Conservation (phyloP, 192 early-diverging fungal genomes). For the Coemansia sp. region DNA sequence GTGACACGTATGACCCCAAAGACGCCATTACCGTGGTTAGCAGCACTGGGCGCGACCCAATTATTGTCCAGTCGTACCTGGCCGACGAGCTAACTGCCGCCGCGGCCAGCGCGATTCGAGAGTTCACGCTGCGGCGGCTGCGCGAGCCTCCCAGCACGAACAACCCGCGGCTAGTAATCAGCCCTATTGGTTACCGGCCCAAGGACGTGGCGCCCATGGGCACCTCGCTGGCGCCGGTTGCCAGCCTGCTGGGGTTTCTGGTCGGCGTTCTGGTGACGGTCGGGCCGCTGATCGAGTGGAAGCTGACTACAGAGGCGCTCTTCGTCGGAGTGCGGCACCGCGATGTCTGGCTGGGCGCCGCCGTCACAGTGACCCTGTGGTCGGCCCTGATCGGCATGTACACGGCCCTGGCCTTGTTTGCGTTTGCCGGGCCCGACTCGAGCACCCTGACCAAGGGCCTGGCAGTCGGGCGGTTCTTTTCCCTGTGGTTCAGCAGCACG, state of each 20-base stretch:
- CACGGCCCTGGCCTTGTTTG: slow-evolving; percentile 11
- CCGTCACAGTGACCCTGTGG: not conserved
- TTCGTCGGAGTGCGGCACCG: slow-evolving; percentile 10
- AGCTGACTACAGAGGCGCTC: slow-evolving; percentile 15
- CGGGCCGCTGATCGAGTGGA: slow-evolving; percentile 14
- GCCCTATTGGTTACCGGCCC: slow-evolving; percentile 3
- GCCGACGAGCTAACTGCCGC: slow-evolving; percentile 1
- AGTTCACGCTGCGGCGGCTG: not conserved
- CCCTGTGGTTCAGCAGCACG: slow-evolving; percentile 13
- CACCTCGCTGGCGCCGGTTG: slow-evolving; percentile 12
- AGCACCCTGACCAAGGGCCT: not conserved
- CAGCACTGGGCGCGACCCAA: slow-evolving; percentile 12
- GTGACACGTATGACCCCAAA: slow-evolving; percentile 1
- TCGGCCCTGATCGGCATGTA: slow-evolving; percentile 6
- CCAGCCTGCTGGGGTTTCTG: slow-evolving; percentile 13
- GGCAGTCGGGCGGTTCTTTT: slow-evolving; percentile 27
- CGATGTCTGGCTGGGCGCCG: slow-evolving; percentile 8
- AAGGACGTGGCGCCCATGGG: slow-evolving; percentile 12
- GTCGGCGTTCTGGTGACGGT: slow-evolving; percentile 10
- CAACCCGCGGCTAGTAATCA: not conserved
- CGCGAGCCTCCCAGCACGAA: no score
- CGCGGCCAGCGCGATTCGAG: not conserved
- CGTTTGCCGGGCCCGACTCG: slow-evolving; percentile 16
- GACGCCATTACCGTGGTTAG: slow-evolving; percentile 4
- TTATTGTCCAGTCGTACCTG: not conserved